Evolutionary conservation across 768 basidiomycete genomes (phyloP), one percentile per base, ranked within the genome.

Genomic region (Sutorius australiensis): DNA sequence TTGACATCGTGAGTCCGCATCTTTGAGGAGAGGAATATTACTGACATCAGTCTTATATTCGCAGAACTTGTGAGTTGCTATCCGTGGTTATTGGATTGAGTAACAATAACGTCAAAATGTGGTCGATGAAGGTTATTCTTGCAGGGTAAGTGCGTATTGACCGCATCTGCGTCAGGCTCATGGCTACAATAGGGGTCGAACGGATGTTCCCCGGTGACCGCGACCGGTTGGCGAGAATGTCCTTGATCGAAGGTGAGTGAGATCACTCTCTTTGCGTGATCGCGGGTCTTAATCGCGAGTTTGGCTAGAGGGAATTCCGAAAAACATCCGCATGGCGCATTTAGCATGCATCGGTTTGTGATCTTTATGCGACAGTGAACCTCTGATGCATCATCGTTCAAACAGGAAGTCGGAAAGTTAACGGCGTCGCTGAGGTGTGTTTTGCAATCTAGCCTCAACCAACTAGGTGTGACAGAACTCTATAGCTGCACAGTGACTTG

Each of bases 311-410:
- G 89, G 91, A 14, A 67, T 79, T 54, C 92, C 92, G 6, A 83
- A 95, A 70, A 83, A 91, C 63, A 80, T 97, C 56, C 80, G 92
- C 57, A 94, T 94, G 90, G 92, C 93, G 9, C 86, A 89, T 70
- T 75, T 99, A 24, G 97, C 97, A 16, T 87, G 87, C 68, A 87
- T 98, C 54, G 93, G 80, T 71, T 61, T 42, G 59, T 68, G 8
- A 2, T 39, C 54, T 38, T 46, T 44, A 7, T 9, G 24, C 14
- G 16, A 9, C 12, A 6, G 14, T 14, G 19, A 10, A 9, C 34
- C 33, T 48, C 31, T 52, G 51, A 55, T 19, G 24, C 42, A 30
- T 50, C n/a, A 33, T 46, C 1, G 31, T 44, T 30, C 21, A 16
- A 57, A 46, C 53, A 84, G 83, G 84, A 28, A 89, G 86, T 63